A percentile compares a stretch with the other conserved stretches of the same genome.
phyloP scores from a whole-genome alignment of 202 grass and related monocot species.

The Panicum hallii region DNA sequence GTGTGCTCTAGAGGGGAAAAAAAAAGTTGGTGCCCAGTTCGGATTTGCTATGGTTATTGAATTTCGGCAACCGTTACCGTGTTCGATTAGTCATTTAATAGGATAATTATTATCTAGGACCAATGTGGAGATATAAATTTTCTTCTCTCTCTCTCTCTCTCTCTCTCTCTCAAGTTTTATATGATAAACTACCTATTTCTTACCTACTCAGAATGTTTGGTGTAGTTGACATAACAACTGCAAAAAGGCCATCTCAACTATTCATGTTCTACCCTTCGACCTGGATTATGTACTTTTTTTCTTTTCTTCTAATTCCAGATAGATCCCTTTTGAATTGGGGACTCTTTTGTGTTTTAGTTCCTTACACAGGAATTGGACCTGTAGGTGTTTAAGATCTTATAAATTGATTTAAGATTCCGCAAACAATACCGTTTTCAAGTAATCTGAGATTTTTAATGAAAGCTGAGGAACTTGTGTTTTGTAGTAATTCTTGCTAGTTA shows the following conservation, averaged over 20 bases:
- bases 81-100: neutral
- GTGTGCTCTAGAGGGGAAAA: constrained; percentile 7
- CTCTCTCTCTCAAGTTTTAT: neutral
- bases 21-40: neutral
- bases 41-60: constrained; percentile 8
- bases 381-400: constrained; percentile 7
- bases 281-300: neutral
- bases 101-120: constrained; percentile 11
- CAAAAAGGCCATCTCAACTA: constrained; percentile 20
- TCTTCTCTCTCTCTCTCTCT: neutral
- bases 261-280: constrained; percentile 15
- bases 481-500: constrained; percentile 7
- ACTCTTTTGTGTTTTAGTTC: neutral
- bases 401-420: neutral
- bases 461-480: neutral
- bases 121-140: neutral
- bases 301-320: neutral
- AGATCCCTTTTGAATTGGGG: constrained; percentile 25
- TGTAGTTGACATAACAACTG: neutral
- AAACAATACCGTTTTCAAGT: neutral
- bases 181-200: constrained; percentile 14
- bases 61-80: neutral
- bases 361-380: neutral
- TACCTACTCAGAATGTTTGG: neutral
- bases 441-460: constrained; percentile 14